Evolutionary conservation across 2,329 filamentous ascomycete genomes (phyloP).

Genomic region (Aaosphaeria arxii): DNA sequence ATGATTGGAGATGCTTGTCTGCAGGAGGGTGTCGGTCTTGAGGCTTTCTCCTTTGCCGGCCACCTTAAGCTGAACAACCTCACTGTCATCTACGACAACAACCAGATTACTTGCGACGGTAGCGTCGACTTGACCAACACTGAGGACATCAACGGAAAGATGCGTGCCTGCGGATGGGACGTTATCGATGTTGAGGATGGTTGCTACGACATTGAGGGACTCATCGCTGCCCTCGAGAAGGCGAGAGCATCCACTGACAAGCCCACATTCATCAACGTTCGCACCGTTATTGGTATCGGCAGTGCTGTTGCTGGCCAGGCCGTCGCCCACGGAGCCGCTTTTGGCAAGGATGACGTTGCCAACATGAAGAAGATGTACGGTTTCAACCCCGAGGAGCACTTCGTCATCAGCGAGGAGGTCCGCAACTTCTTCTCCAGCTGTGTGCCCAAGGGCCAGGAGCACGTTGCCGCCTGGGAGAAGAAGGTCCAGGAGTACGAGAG

Average conservation of each 20-base stretch:
- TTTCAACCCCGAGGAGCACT: conserved; percentile 49
- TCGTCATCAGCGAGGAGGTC: conserved; percentile 46
- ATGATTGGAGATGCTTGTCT: conserved; percentile 59
- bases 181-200: conserved; percentile 56
- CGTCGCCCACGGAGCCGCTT: conserved; percentile 57
- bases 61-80: conserved; percentile 55
- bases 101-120: conserved; percentile 58
- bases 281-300: conserved; percentile 56
- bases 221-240: conserved; percentile 48
- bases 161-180: conserved; percentile 56
- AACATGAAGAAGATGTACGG: conserved; percentile 53
- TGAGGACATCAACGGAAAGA: conserved; percentile 57
- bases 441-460: conserved; percentile 43
- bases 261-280: conserved; percentile 58
- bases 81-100: conserved; percentile 58
- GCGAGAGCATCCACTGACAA: conserved; percentile 46
- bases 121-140: conserved; percentile 51
- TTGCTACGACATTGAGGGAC: conserved; percentile 48
- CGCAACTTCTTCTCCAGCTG: conserved; percentile 53
- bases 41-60: conserved; percentile 55
- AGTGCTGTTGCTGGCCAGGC: conserved; percentile 47
- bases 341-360: conserved; percentile 53
- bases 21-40: conserved; percentile 56
- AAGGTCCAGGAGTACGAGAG: conserved; percentile 44
- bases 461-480: conserved; percentile 50